Base-by-base conservation (phyloP, 345 rosid species). In the Hypericum androsaemum region DNA sequence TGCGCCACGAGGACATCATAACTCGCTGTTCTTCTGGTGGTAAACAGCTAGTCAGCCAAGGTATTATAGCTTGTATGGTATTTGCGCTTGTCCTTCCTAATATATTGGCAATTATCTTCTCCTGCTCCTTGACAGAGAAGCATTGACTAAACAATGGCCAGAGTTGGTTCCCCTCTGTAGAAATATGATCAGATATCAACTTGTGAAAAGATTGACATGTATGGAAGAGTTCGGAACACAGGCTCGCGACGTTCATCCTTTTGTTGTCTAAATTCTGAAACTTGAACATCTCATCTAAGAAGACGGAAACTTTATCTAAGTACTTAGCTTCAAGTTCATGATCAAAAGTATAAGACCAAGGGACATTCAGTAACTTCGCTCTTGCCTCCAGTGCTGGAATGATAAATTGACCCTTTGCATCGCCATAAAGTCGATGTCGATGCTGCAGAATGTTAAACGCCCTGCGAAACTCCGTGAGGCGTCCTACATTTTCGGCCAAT, bases 381-480 rank as follows among this genome's bases (percentile, higher is more conserved):
- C 80, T 77, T 12, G 80, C 78, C 75, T 89, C 94, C 43, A 89
- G 37, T 13, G 84, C 88, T 59, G 95, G 97, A 72, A 86, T 86
- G 11, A 84, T 88, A 43, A 82, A 66, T 70, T 86, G 94, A 61
- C 86, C 97, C 63, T 89, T 95, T 3, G 86, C 76, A 53, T 74
- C 76, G 37, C 82, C 78, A 38, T 84, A 95, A 40, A 84, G 72
- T 74, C 65, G 80, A 74, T 73, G 74, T 13, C 79, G 50, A 41
- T 72, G 64, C 57, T 52, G 65, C 66, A 89, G 61, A 45, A 80
- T 74, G 54, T 74, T 64, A 64, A 84, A 89, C 10, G 70, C 72
- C 49, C 66, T 66, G 39, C 57, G 60, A 73, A 89, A 82, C 57
- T 84, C 90, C 47, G 13, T 38, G 0, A 89, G 85, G 52, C 82